Conservation (phyloP, 441 rosid species). For the Adansonia grandidieri region DNA sequence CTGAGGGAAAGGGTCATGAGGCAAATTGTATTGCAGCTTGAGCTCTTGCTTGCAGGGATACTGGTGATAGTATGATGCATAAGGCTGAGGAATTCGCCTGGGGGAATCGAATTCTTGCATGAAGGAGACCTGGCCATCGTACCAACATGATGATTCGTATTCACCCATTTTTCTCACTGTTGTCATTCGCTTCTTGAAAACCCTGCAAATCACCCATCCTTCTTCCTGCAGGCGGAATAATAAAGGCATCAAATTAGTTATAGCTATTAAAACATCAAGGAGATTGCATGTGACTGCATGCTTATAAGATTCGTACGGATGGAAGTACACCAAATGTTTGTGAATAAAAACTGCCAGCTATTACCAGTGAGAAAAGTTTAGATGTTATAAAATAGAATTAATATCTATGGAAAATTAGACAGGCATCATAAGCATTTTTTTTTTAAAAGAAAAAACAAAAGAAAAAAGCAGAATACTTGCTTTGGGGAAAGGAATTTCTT, state of each 20-base stretch:
- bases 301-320: background rate
- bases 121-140: conserved; percentile 86
- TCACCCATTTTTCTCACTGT: conserved; percentile 71
- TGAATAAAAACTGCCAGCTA: background rate
- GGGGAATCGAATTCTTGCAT: conserved; percentile 80
- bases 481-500: no score
- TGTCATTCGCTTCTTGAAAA: conserved; percentile 87
- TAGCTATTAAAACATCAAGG: background rate
- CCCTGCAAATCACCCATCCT: conserved; percentile 99
- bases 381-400: background rate
- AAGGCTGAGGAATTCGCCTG: conserved; percentile 52
- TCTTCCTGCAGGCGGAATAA: conserved; percentile 63
- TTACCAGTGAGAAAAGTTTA: no score
- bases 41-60: conserved; percentile 87
- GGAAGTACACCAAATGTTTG: background rate
- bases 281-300: background rate
- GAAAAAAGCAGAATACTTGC: no score
- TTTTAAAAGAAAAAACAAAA: no score
- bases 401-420: no score
- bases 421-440: no score
- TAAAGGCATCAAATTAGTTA: background rate
- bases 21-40: conserved; percentile 55
- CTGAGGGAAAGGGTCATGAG: conserved; percentile 70
- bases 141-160: conserved; percentile 91
- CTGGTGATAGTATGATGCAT: conserved; percentile 52